phyloP scores from a whole-genome alignment of 2,329 filamentous ascomycete species.

The Akanthomyces lecanii region DNA sequence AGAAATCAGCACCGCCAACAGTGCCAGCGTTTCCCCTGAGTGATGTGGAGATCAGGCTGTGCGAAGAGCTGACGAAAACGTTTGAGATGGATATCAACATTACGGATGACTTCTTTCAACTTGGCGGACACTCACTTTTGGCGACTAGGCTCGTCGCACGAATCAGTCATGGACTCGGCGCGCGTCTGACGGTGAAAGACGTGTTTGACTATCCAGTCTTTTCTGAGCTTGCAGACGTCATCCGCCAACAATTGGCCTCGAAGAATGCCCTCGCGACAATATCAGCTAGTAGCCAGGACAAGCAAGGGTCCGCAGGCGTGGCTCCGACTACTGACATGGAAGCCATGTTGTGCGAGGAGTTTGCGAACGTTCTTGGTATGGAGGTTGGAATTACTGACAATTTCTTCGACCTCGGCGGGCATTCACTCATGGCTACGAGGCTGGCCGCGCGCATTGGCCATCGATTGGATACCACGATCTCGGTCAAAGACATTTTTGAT shows the following conservation, averaged over 20 bases:
- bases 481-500: neutral
- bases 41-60: neutral
- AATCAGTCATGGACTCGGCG: constrained; percentile 10
- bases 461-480: neutral
- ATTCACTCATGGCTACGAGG: constrained; percentile 4
- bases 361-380: constrained; percentile 7
- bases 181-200: constrained; percentile 17
- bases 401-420: constrained; percentile 19
- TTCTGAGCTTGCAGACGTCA: constrained; percentile 9
- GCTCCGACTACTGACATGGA: neutral
- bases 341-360: constrained; percentile 6
- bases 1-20: neutral
- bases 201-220: constrained; percentile 17
- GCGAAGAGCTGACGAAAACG: constrained; percentile 16
- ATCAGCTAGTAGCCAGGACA: too few species aligned
- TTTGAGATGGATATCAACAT: constrained; percentile 17
- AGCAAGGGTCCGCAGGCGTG: too few species aligned
- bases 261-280: neutral
- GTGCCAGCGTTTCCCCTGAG: neutral
- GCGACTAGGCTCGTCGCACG: neutral
- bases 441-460: constrained; percentile 14
- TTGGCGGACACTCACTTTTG: constrained; percentile 20
- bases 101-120: constrained; percentile 20
- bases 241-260: neutral
- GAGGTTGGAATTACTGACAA: constrained; percentile 17